phyloP scores from a whole-genome alignment of 1,284 basidiomycete genomes.

The Inonotus obliquus region DNA sequence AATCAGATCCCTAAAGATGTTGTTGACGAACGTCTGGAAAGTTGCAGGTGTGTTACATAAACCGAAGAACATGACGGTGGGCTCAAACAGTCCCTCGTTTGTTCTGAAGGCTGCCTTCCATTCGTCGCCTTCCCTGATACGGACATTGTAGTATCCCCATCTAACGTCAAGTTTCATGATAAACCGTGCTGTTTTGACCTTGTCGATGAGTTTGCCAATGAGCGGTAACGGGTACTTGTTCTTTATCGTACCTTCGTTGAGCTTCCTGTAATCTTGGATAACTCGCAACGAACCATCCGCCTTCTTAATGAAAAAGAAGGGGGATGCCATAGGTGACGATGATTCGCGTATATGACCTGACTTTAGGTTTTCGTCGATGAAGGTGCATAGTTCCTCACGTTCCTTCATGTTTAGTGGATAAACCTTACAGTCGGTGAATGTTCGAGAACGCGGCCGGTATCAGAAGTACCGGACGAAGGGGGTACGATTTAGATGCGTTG shows the following conservation, averaged over 20 bases:
- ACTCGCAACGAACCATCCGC: background rate
- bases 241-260: slow-evolving; percentile 36
- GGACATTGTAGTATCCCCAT: slow-evolving; percentile 28
- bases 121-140: background rate
- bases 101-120: background rate
- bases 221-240: slow-evolving; percentile 34
- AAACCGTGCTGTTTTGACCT: slow-evolving; percentile 25
- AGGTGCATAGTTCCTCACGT: background rate
- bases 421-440: background rate
- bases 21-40: background rate
- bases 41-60: background rate
- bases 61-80: background rate
- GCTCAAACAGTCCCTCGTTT: background rate
- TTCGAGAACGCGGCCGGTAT: too few relatives aligned
- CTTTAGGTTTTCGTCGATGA: background rate
- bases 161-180: slow-evolving; percentile 36
- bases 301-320: background rate
- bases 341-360: background rate
- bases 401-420: background rate
- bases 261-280: slow-evolving; percentile 28
- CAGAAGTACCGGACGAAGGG: too few relatives aligned
- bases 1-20: background rate
- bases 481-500: too few relatives aligned
- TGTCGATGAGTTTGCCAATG: slow-evolving; percentile 31
- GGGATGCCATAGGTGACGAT: background rate